A percentile compares a stretch with the other conserved stretches of the same genome.
These are phyloP conservation scores for Penicillium sumatraense DNA, from an alignment of 2,329 filamentous ascomycete genomes.

Conservation along the genomic window DNA sequence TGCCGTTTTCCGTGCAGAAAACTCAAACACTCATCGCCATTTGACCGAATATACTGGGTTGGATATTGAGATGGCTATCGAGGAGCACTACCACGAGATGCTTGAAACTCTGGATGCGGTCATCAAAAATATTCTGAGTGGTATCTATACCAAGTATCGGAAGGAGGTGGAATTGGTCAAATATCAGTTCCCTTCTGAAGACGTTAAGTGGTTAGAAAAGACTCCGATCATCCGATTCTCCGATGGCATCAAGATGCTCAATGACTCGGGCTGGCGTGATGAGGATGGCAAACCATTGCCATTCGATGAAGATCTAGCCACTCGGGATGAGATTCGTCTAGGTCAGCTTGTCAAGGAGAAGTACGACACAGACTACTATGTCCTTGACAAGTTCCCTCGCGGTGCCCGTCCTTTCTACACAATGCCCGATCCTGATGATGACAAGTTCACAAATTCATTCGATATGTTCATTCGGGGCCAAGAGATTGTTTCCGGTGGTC, in stretches of 20 bases:
- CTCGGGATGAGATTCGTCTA: constrained; percentile 83
- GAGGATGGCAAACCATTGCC: constrained; percentile 75
- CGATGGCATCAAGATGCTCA: constrained; percentile 80
- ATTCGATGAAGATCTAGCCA: constrained; percentile 78
- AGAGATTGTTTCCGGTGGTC: constrained; percentile 88
- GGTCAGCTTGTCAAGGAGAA: constrained; percentile 85
- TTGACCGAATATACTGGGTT: constrained; percentile 93
- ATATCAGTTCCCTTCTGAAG: constrained; percentile 81
- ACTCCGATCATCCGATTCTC: constrained; percentile 81
- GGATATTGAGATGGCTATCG: constrained; percentile 90
- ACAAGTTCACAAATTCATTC: constrained; percentile 83
- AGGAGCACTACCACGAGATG: constrained; percentile 87
- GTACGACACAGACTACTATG: constrained; percentile 87
- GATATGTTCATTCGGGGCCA: constrained; percentile 94
- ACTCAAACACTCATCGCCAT: constrained; percentile 93
- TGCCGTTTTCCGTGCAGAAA: constrained; percentile 89
- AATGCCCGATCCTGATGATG: constrained; percentile 76
- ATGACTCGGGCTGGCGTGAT: constrained; percentile 74
- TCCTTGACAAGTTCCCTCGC: constrained; percentile 89
- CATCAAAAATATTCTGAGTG: constrained; percentile 78
- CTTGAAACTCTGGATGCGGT: constrained; percentile 76
- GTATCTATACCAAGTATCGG: constrained; percentile 69
- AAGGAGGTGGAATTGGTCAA: constrained; percentile 80
- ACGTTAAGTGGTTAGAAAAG: constrained; percentile 83
- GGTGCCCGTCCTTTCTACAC: constrained; percentile 89